Conservation (phyloP, 306 rosid genomes). For the Vigna angularis region DNA sequence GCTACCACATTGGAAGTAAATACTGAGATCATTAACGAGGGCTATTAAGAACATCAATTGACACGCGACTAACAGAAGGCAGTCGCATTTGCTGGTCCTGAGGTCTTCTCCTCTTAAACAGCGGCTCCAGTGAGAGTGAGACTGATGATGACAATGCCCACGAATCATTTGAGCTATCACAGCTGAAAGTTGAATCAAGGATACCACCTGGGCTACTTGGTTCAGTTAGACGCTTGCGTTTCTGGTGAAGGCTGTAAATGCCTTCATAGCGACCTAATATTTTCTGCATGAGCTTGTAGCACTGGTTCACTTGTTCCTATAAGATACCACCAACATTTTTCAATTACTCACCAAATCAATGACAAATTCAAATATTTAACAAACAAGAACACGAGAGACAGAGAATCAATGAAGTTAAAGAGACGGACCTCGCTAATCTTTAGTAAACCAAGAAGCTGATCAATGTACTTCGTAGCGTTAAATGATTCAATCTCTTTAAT, state of each 20-base stretch:
- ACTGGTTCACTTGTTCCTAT: slow-evolving; percentile 73
- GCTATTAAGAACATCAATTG: slow-evolving; percentile 70
- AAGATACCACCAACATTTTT: slow-evolving; percentile 40
- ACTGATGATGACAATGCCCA: slow-evolving; percentile 59
- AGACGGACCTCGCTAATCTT: slow-evolving; percentile 75
- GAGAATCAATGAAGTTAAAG: slow-evolving; percentile 16
- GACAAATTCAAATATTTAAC: slow-evolving; percentile 6
- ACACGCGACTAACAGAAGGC: slow-evolving; percentile 64
- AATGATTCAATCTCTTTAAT: slow-evolving; percentile 72
- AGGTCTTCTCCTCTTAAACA: slow-evolving; percentile 69
- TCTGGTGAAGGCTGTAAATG: slow-evolving; percentile 47
- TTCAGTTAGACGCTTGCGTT: slow-evolving; percentile 57
- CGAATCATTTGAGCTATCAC: slow-evolving; percentile 78
- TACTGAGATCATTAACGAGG: slow-evolving; percentile 65
- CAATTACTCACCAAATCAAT: slow-evolving; percentile 26
- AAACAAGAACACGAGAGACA: slow-evolving; percentile 2
- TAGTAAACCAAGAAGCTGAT: slow-evolving; percentile 72
- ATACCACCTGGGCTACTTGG: slow-evolving; percentile 75
- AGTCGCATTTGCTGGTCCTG: slow-evolving; percentile 80
- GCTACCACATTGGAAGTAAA: slow-evolving; percentile 59
- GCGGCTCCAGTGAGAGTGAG: slow-evolving; percentile 61
- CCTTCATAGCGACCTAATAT: slow-evolving; percentile 49
- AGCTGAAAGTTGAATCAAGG: slow-evolving; percentile 72
- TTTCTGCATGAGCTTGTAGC: slow-evolving; percentile 68
- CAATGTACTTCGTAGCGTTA: slow-evolving; percentile 66